These are phyloP conservation scores for Pyrus communis DNA, from an alignment of 306 rosid species.

Conservation along the genomic window DNA sequence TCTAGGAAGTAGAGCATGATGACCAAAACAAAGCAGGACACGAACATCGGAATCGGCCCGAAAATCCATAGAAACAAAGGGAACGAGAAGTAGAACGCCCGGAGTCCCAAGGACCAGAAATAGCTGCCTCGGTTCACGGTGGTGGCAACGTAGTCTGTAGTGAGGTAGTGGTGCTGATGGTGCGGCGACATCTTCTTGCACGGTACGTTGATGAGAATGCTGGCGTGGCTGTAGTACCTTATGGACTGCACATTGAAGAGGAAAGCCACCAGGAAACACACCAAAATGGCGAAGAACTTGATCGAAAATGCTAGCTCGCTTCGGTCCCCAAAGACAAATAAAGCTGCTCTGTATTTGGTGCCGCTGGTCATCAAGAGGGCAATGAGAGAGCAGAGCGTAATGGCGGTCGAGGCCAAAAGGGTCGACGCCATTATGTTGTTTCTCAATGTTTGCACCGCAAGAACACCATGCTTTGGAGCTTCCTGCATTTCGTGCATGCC, in stretches of 20 bases:
- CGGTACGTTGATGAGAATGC: slow-evolving; percentile 73
- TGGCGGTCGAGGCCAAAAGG: slow-evolving; percentile 83
- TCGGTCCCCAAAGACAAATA: slow-evolving; percentile 33
- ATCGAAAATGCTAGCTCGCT: slow-evolving; percentile 39
- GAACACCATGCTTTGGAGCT: slow-evolving; percentile 56
- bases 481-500: slow-evolving; percentile 34
- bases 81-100: slow-evolving; percentile 81
- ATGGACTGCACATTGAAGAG: slow-evolving; percentile 75
- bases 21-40: slow-evolving; percentile 46
- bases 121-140: slow-evolving; percentile 72
- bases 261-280: slow-evolving; percentile 67
- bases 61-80: slow-evolving; percentile 85
- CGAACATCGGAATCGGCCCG: slow-evolving; percentile 76
- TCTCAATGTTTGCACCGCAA: slow-evolving; percentile 77
- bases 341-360: not conserved
- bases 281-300: slow-evolving; percentile 64
- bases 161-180: slow-evolving; percentile 31
- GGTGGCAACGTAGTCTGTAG: slow-evolving; percentile 55
- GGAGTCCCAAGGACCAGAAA: slow-evolving; percentile 78
- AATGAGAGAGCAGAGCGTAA: slow-evolving; percentile 69
- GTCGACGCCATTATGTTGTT: slow-evolving; percentile 95
- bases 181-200: slow-evolving; percentile 39
- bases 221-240: slow-evolving; percentile 81
- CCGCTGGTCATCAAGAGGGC: slow-evolving; percentile 60
- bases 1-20: slow-evolving; percentile 67